Base-by-base conservation (phyloP, 2,329 filamentous ascomycete genomes). In the Trichophyton mentagrophytes region DNA sequence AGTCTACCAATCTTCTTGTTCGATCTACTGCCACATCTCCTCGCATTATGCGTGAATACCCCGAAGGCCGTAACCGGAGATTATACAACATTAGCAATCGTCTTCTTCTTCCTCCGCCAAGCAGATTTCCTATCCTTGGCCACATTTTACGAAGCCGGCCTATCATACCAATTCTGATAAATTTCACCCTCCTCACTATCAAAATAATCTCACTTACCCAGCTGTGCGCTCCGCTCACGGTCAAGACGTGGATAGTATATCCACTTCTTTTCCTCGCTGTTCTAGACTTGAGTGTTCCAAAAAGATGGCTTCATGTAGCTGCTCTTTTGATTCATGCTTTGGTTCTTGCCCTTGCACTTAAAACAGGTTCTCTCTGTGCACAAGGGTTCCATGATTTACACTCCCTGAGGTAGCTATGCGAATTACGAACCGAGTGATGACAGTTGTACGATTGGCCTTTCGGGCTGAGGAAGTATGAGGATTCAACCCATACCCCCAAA, bases 201-300 rank as follows among this genome's bases (percentile, higher is more conserved):
- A 96, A 95, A 71, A 74, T 90, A 7, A 74, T 80, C 11, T 83
- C 83, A 0, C 73, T 93, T 8, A 79, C 81, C 2, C 78, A 80
- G 55, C 82, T 86, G 0, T 96, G 90, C 71, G 84, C 83, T 70
- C 90, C 90, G 0, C 85, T 85, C 61, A 83, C 84, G 49, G 79
- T 83, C n/a, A 85, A 81, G 51, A 76, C 83, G 5, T 81, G 81
- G 71, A 73, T 90, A 3, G 78, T 84, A 3, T 85, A 86, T 65
- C 84, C 87, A 2, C 75, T 95, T 1, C 74, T 95, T 3, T 73
- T 81, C 2, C 71, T 92, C 6, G 89, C 89, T 7, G 83, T 81
- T 0, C 66, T 90, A 11, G 89, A 91, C 64, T 72, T 82, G 15
- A 64, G 75, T 9, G 62, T 65, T 0, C 71, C 72, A 47, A 72